Base-by-base conservation (phyloP, 495 filamentous ascomycete genomes). In the Aspergillus indologenus region DNA sequence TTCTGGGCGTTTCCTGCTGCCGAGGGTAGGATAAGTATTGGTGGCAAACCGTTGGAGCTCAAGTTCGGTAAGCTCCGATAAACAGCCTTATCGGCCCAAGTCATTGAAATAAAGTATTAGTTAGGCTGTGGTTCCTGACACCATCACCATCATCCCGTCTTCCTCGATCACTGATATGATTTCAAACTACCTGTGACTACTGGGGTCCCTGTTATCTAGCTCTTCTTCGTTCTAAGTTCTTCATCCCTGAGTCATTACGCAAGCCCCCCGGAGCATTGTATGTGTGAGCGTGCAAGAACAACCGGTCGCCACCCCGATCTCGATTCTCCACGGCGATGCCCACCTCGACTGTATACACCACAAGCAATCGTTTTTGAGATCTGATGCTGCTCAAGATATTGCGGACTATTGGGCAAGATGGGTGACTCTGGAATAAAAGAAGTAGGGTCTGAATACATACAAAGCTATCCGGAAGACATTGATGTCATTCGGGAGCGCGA, bases 401-500 rank as follows among this genome's bases (percentile, higher is more conserved):
- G 0, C 18, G 12, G 18, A 29, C 14, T 53, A 19, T 49, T 22
- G 34, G 31, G 42, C 11, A 59, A 18, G 22, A 74, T 68, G 61
- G 52, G 20, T 21, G 54, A 53, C 18, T 34, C n/a, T 26, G n/a
- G 22, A 15, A 47, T 42, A 9, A 31, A 53, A 23, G 50, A 60
- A 2, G 9, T 34, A n/a, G 42, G 26, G 15, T 20, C 51, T 21
- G 60, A 56, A 15, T 71, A 75, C 57, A 46, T 62, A 47, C 55
- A 54, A 45, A 63, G 76, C 50, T 95, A 96, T 73, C 87, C 88
- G 59, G 68, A 69, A 26, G 73, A 81, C 61, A 79, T 96, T 40
- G 89, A 94, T 64, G 66, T 61, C 8, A 81, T 96, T 54, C 82
- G 92, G 59, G 71, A 81, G 21, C 65, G 75, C 3, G 89, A 98